Evolutionary conservation across 192 early-diverging fungal genomes (phyloP), one percentile per base, ranked within the genome.

Genomic region (Backusella westeae): DNA sequence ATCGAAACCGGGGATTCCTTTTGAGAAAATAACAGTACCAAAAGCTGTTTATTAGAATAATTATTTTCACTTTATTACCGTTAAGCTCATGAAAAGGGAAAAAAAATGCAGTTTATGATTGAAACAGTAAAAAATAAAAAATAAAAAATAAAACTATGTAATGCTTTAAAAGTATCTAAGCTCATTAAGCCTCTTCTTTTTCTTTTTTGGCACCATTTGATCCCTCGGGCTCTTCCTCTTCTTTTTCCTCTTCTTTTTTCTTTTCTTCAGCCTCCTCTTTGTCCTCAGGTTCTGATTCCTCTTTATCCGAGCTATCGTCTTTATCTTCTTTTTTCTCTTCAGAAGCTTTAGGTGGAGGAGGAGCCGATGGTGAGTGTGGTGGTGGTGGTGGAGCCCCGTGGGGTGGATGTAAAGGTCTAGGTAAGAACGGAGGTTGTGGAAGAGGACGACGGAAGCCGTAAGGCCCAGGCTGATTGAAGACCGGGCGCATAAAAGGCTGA

Each of bases 271-370:
- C 6, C 17, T 68, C 67, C 17, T 68, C 67, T 19, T 34, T 35
- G 15, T 68, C 67, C 15, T 36, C 67, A 1, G 29, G 34, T 32
- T 68, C 35, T 17, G 67, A 35, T n/a, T 68, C 35, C 14, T 68
- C 67, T 36, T 34, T 35, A 21, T 68, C 67, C 14, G 38, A 39
- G 38, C 38, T 39, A 39, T 39, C 38, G 1, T 68, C 67, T 68
- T 68, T 26, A 67, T 67, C 66, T 7, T 36, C 67, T 6, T 35
- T 68, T 17, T 68, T 68, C 17, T 0, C 6, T 35, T 26, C 67
- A n/a, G 67, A 21, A 6, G 67, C 67, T 68, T 35, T 36, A 68
- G 67, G 67, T 34, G 67, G 67, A 8, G 67, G 67, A 19, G 67
- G 67, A 35, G 67, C 56, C 26, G 10, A 63, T 29, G 56, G 56